Conservation (phyloP, 2,329 filamentous ascomycete species). For the Cytospora piceicola region DNA sequence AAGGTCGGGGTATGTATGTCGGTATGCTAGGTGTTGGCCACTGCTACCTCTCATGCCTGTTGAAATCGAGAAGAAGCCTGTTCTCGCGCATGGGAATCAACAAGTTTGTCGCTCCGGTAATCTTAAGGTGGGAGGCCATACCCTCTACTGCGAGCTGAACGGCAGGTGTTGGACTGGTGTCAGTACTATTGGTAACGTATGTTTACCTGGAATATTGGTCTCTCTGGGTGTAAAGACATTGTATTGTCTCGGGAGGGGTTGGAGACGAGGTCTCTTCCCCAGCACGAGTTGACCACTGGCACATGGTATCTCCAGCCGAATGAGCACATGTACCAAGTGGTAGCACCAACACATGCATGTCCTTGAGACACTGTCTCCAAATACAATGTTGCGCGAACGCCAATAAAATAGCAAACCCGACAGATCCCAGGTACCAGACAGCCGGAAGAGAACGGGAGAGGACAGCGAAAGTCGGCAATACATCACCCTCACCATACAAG, state of each 20-base stretch:
- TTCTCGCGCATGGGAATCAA: constrained; percentile 40
- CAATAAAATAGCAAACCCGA: background rate
- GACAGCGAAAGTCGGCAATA: constrained; percentile 28
- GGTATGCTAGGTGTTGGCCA: constrained; percentile 36
- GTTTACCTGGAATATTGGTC: background rate
- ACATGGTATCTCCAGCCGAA: constrained; percentile 27
- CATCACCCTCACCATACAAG: constrained; percentile 35
- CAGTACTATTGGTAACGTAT: background rate
- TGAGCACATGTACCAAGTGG: background rate
- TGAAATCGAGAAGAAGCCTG: constrained; percentile 38
- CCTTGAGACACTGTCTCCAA: constrained; percentile 15
- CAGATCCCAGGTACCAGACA: background rate
- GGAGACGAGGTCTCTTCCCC: background rate
- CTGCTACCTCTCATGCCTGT: constrained; percentile 35
- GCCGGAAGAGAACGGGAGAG: background rate
- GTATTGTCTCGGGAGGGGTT: constrained; percentile 25
- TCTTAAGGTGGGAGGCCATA: background rate
- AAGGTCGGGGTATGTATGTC: constrained; percentile 50
- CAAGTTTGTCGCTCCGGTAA: constrained; percentile 31
- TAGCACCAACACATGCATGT: constrained; percentile 8
- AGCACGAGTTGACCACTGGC: background rate
- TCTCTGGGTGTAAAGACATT: background rate
- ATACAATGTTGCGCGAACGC: constrained; percentile 8
- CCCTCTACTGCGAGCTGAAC: constrained; percentile 6
- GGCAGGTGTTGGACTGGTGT: background rate